These are phyloP conservation scores for Mycothermus thermophilus DNA, from an alignment of 495 filamentous ascomycete species.

Conservation along the genomic window DNA sequence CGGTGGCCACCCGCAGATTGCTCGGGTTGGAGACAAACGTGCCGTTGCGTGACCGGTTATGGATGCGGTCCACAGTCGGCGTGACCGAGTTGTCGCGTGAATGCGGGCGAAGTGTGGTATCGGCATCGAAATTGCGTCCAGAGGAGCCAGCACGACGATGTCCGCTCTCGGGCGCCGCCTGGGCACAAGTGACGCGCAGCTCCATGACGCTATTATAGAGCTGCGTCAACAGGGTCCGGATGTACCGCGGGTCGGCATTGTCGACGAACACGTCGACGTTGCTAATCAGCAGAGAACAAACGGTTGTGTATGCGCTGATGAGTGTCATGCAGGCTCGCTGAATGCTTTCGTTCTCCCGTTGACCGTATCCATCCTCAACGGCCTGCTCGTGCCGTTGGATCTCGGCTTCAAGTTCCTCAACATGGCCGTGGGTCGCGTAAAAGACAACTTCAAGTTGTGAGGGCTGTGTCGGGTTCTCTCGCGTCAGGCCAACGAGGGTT, in stretches of 20 bases:
- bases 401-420: conserved; percentile 60
- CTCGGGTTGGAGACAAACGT: conserved; percentile 47
- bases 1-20: conserved; percentile 39
- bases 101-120: conserved; percentile 30
- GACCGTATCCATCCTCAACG: conserved; percentile 35
- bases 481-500: conserved; percentile 55
- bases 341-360: conserved; percentile 51
- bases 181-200: conserved; percentile 37
- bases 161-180: conserved; percentile 7
- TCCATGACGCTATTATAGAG: conserved; percentile 73
- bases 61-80: conserved; percentile 44
- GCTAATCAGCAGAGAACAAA: conserved; percentile 54
- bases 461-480: conserved; percentile 49
- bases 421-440: conserved; percentile 59
- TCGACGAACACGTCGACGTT: conserved; percentile 57
- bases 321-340: conserved; percentile 52
- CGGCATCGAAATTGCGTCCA: conserved; percentile 20
- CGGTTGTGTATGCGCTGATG: conserved; percentile 61
- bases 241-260: conserved; percentile 62
- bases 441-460: conserved; percentile 66
- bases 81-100: conserved; percentile 43
- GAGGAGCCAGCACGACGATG: conserved; percentile 8
- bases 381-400: conserved; percentile 50
- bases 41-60: conserved; percentile 44
- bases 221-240: conserved; percentile 66